Evolutionary conservation across 495 filamentous ascomycete species (phyloP), one percentile per base, ranked within the genome.

Genomic region (Sphaerosporella brunnea): DNA sequence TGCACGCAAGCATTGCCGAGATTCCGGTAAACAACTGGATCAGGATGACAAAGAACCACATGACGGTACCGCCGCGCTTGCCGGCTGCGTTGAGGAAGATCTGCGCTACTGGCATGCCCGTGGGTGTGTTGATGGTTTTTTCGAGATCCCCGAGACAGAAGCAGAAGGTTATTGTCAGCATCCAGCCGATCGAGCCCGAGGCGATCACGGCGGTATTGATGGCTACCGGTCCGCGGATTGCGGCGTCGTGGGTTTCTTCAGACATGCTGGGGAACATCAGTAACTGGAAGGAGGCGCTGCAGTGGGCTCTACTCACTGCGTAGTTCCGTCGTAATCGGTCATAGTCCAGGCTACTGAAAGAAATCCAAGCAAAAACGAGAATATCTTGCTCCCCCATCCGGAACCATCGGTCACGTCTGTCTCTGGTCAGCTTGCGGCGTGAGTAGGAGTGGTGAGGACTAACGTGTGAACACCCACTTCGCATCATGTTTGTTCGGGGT

Each of bases 301-400:
- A n/a, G n/a, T n/a, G 25, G 15, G 38, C 23, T 36, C 32, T 38
- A 56, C 68, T 60, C 55, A 76, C 72, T 82, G 78, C 13, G 78
- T 80, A 0, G 78, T 82, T 23, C 74, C 78, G 54, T 82, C 78
- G 51, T 82, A 82, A 54, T 82, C 78, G 13, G 78, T 82, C 78
- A 82, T 81, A 9, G 73, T 78, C 78, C 78, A 83, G 11, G 79
- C 75, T 1, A 83, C 79, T 3, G 76, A 78, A 10, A 83, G 65
- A 54, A 83, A 83, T 26, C 58, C 77, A 20, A 80, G 64, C 20
- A 79, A 65, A 54, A 79, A 80, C 2, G 75, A 79, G 49, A 79
- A 79, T 11, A 66, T 60, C 51, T 72, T 76, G 20, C 68, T 78
- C 10, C 69, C 70, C 76, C 77, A 80, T 34, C 76, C 76, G 10